phyloP scores from a whole-genome alignment of 2,329 filamentous ascomycete species.

The Cyanodermella asteris region DNA sequence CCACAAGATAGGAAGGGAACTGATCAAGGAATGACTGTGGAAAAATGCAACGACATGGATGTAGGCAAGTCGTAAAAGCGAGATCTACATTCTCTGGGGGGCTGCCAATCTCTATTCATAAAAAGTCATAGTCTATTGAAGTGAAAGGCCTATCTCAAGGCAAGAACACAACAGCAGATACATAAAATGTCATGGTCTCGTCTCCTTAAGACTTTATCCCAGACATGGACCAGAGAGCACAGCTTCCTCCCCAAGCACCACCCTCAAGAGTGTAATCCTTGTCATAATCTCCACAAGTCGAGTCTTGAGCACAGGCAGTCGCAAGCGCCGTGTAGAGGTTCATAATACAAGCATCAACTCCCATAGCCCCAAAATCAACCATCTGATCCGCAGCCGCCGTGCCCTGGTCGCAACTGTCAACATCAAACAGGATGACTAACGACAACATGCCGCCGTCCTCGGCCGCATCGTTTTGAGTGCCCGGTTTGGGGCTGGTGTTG shows the following conservation, averaged over 20 bases:
- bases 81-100: too few relatives aligned
- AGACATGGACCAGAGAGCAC: background rate
- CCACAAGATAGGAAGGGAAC: too few relatives aligned
- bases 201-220: too few relatives aligned
- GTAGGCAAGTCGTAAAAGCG: too few relatives aligned
- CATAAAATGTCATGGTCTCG: too few relatives aligned
- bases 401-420: background rate
- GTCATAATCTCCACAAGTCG: constrained; percentile 1
- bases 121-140: too few relatives aligned
- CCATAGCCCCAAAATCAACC: constrained; percentile 1
- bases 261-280: constrained; percentile 1
- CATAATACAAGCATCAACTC: background rate
- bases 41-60: too few relatives aligned
- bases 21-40: too few relatives aligned
- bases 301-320: constrained; percentile 1
- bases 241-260: background rate
- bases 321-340: constrained; percentile 1
- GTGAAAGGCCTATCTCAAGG: too few relatives aligned
- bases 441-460: constrained; percentile 1
- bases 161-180: too few relatives aligned
- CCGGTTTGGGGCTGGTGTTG: background rate
- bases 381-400: constrained; percentile 1
- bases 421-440: constrained; percentile 1
- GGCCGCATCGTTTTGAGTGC: background rate
- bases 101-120: too few relatives aligned